Evolutionary conservation across 192 early-diverging fungal species (phyloP), one percentile per base, ranked within the genome.

Genomic region (Backusella parvicylindrica): DNA sequence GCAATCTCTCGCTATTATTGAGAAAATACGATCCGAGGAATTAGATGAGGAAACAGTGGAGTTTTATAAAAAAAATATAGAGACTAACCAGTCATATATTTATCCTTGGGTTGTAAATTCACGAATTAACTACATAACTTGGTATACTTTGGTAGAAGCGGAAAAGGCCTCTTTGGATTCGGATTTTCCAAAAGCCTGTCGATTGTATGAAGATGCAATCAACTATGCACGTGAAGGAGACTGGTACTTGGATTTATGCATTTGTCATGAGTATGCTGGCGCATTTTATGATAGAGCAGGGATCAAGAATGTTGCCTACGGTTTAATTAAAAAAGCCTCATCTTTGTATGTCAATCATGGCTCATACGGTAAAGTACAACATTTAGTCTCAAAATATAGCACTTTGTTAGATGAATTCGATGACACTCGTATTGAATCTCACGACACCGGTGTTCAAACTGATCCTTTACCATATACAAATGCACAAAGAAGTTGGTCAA

Each of bases 181-280:
- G 23, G 66, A 75, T 65, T 37, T 73, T 23, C 13, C 26, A 8
- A 76, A 73, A 35, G 6, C 79, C 11, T 50, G 71, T 35, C 38
- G 35, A 11, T 35, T 80, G 41, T 80, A 76, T 35, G 79, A 80
- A 76, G 70, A 76, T 18, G 75, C 79, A 8, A 80, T 80, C 21
- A 71, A 80, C 63, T 50, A 66, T 68, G 41, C 71, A 13, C 38
- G 74, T 21, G 74, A 75, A 53, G 75, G 75, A 35, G 41, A 66
- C 31, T 80, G 79, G 79, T 40, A 36, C 23, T 70, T 80, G 15
- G 79, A 80, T 31, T 13, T 72, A 32, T 72, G 79, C 37, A 76
- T 80, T 2, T 50, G 71, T 4, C 71, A 76, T 73, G 79, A 80
- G 73, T 75, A 80, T 40, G 71, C 79, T 47, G 79, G 75, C 32